Conservation (phyloP, 1,284 basidiomycete species). For the Ceratobasidium sp. region DNA sequence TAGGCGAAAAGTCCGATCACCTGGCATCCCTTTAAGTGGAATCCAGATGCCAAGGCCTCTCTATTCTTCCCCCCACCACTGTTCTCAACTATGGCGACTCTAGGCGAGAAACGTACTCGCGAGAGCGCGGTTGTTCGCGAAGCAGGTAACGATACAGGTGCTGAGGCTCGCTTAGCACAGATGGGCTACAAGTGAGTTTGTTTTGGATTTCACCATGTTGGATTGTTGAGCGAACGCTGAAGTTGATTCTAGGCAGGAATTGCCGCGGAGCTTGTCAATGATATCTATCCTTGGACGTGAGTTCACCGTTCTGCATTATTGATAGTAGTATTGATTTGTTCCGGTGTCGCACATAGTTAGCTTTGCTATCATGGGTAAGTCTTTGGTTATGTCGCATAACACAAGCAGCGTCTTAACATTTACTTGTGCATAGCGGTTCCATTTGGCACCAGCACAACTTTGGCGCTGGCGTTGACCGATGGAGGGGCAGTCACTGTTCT, state of each 20-base stretch:
- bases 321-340: constrained; percentile 49
- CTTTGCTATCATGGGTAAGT: constrained; percentile 43
- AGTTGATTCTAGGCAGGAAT: constrained; percentile 49
- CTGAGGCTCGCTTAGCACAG: constrained; percentile 53
- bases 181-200: constrained; percentile 56
- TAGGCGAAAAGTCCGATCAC: constrained; percentile 40
- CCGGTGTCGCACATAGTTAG: constrained; percentile 57
- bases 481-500: constrained; percentile 57
- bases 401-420: not conserved
- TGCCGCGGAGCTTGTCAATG: constrained; percentile 58
- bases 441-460: constrained; percentile 56
- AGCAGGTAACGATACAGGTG: constrained; percentile 4
- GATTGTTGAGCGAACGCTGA: not conserved
- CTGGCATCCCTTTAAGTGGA: constrained; percentile 10
- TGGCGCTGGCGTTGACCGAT: constrained; percentile 57
- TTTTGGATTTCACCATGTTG: not conserved
- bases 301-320: not conserved
- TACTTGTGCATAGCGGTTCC: constrained; percentile 46
- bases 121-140: constrained; percentile 14
- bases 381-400: not conserved
- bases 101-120: constrained; percentile 24
- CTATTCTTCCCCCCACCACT: constrained; percentile 1
- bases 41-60: constrained; percentile 12
- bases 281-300: constrained; percentile 56
- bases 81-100: constrained; percentile 28